Percentiles rank a stretch among this genome's conserved stretches.
phyloP scores from a whole-genome alignment of 345 rosid species.

The Eutrema yunnanense region DNA sequence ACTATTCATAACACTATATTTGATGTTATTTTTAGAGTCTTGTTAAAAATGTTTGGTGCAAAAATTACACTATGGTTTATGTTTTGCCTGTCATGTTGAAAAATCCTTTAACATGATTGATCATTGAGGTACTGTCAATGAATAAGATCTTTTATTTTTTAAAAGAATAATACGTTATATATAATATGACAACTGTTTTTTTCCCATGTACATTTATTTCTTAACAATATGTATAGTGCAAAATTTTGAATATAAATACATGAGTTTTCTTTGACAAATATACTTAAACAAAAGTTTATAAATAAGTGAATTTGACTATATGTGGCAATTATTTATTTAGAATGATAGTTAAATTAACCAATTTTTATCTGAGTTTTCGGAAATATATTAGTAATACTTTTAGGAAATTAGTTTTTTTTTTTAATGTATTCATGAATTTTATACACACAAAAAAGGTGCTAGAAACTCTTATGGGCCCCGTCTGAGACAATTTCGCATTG shows the following conservation, averaged over 20 bases:
- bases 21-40: no score
- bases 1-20: no score
- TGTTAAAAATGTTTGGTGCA: no score
- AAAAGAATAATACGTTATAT: background rate
- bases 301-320: background rate
- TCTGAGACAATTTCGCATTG: background rate
- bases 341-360: background rate
- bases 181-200: conserved; percentile 1
- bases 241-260: background rate
- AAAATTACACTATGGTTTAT: no score
- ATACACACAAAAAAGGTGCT: conserved; percentile 4
- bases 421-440: background rate
- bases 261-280: background rate
- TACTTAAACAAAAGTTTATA: background rate
- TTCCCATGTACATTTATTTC: background rate
- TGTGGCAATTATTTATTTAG: background rate
- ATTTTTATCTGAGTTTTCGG: background rate
- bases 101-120: background rate
- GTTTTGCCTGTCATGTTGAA: no score
- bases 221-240: background rate
- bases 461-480: conserved; percentile 15
- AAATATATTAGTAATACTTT: background rate
- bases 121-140: background rate
- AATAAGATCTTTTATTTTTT: background rate
- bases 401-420: background rate